These are phyloP conservation scores for Pisolithus sp. DNA, from an alignment of 768 basidiomycete species.

Conservation along the genomic window DNA sequence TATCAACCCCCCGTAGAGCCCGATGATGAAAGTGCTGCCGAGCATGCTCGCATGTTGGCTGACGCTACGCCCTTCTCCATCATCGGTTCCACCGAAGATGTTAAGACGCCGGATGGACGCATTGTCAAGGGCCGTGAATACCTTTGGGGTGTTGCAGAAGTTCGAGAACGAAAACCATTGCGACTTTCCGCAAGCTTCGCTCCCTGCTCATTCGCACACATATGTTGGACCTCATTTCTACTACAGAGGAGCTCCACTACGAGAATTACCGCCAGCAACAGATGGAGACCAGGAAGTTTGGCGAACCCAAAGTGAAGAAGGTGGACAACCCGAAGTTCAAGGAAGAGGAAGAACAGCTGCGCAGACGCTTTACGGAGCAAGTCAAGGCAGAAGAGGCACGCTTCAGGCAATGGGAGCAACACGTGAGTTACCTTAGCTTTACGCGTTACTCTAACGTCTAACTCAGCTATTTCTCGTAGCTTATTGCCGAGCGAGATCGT, in stretches of 20 bases:
- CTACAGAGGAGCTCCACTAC: slow-evolving; percentile 93
- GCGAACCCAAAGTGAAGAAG: slow-evolving; percentile 97
- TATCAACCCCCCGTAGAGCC: slow-evolving; percentile 90
- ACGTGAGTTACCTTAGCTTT: slow-evolving; percentile 47
- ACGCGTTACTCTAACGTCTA: slow-evolving; percentile 8
- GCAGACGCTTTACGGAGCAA: slow-evolving; percentile 98
- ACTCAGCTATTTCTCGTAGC: slow-evolving; percentile 39
- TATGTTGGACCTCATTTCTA: slow-evolving; percentile 97
- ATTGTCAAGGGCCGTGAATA: slow-evolving; percentile 97
- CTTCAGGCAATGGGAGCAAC: slow-evolving; percentile 99
- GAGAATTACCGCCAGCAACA: slow-evolving; percentile 97
- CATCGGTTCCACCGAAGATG: slow-evolving; percentile 95
- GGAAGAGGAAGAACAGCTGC: slow-evolving; percentile 94
- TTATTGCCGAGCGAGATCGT: slow-evolving; percentile 96
- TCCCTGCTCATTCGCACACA: slow-evolving; percentile 94
- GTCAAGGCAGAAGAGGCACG: slow-evolving; percentile 97
- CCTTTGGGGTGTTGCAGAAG: slow-evolving; percentile 99
- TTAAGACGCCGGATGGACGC: slow-evolving; percentile 84
- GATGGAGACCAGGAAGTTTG: slow-evolving; percentile 99
- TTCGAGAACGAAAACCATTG: slow-evolving; percentile 99
- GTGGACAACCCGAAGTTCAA: slow-evolving; percentile 99
- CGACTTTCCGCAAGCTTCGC: slow-evolving; percentile 96
- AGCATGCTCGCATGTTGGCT: slow-evolving; percentile 81
- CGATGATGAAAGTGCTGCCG: slow-evolving; percentile 81
- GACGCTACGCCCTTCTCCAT: slow-evolving; percentile 98